Conservation (phyloP, 176 grass and related monocot genomes). For the Thinopyrum elongatum region DNA sequence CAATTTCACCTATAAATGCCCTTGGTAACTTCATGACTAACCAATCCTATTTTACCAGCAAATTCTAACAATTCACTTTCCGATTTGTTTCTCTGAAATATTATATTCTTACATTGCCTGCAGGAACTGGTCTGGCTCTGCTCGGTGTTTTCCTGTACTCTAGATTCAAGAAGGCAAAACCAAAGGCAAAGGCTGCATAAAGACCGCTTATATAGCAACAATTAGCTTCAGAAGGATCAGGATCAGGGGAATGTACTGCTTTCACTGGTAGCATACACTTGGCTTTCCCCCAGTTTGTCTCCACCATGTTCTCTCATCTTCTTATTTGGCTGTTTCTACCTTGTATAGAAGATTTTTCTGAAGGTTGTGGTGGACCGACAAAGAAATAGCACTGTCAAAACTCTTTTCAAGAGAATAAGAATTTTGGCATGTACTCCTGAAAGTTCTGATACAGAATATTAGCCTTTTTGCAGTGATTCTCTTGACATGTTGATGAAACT, state of each 20-base stretch:
- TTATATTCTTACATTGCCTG: neutral
- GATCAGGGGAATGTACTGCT: constrained; percentile 2
- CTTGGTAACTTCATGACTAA: constrained; percentile 43
- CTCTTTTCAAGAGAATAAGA: constrained; percentile 27
- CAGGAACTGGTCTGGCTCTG: constrained; percentile 60
- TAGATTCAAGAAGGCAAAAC: constrained; percentile 38
- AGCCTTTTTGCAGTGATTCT: neutral
- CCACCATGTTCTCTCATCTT: constrained; percentile 20
- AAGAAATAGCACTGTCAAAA: constrained; percentile 12
- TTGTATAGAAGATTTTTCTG: constrained; percentile 10
- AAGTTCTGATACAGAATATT: neutral
- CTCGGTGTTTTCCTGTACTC: constrained; percentile 65
- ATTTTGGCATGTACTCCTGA: constrained; percentile 19
- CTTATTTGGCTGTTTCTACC: constrained; percentile 19
- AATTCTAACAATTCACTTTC: neutral
- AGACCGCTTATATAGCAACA: neutral
- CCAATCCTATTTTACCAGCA: neutral
- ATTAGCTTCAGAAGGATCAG: constrained; percentile 20
- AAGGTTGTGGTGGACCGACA: constrained; percentile 11
- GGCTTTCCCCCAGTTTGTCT: constrained; percentile 7
- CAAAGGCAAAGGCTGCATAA: constrained; percentile 44
- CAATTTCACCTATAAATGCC: constrained; percentile 71
- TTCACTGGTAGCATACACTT: constrained; percentile 19
- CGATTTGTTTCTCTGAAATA: constrained; percentile 9
- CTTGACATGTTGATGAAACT: neutral